Conservation (phyloP, 352 stramenopile species). For the Pythium coloratum region DNA sequence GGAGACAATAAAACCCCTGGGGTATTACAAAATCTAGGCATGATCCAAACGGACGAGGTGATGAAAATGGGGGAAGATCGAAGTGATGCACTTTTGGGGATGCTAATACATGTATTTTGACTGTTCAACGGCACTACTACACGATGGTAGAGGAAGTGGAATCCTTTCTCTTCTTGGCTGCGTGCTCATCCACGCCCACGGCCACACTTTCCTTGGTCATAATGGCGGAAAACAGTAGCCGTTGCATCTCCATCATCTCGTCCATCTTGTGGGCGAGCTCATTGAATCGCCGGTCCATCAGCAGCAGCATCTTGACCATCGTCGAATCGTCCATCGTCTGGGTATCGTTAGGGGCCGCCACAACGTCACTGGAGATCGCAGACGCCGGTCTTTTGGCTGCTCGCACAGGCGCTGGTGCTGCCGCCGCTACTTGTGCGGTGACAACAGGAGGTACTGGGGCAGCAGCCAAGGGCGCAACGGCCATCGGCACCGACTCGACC, state of each 20-base stretch:
- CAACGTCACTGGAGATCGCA: constrained; percentile 19
- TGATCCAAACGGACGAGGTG: background rate
- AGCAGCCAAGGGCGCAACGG: background rate
- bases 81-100: background rate
- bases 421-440: background rate
- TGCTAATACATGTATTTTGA: background rate
- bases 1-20: background rate
- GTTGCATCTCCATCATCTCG: constrained; percentile 76
- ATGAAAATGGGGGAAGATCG: constrained; percentile 10
- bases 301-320: constrained; percentile 48
- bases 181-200: constrained; percentile 13
- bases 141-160: constrained; percentile 20
- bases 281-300: constrained; percentile 74
- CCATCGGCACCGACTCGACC: background rate
- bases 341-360: constrained; percentile 1
- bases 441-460: background rate
- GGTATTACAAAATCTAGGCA: background rate
- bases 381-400: constrained; percentile 24
- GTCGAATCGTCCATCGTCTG: constrained; percentile 21
- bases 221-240: constrained; percentile 62
- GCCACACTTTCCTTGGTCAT: constrained; percentile 36
- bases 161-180: constrained; percentile 33
- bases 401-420: constrained; percentile 12
- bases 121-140: constrained; percentile 2
- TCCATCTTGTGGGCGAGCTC: constrained; percentile 76